Evolutionary conservation across 2,329 filamentous ascomycete genomes (phyloP), one percentile per base, ranked within the genome.

Genomic region (Fusarium sp.): DNA sequence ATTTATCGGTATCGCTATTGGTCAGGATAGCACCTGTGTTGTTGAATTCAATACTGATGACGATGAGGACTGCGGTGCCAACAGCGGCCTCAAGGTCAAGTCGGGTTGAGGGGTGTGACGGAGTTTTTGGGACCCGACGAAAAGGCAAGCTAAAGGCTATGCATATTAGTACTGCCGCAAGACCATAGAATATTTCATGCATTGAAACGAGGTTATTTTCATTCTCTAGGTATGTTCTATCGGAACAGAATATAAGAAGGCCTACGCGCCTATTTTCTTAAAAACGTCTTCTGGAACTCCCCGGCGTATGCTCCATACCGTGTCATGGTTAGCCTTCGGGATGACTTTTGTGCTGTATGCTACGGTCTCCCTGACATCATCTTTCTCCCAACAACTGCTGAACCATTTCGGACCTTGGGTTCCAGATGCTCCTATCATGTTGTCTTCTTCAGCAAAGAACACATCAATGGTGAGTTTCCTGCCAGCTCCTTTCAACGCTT

Each of bases 391-490:
- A 6, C 65, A 69, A 15, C 24, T 21, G 0, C 54, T 45, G 17
- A 69, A 5, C 65, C 60, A 69, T 7, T 50, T 24, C 6, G 54
- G 54, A 0, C 65, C 65, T 2, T 33, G 17, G 4, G 60, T 50
- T 1, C 13, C 22, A 0, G 54, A 53, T 4, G 42, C 60, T 28
- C 65, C 65, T 49, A 69, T 45, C 53, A 65, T 53, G 1, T 45
- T 50, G 19, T 69, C 65, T 15, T 51, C 42, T n/a, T 65, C 65
- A 1, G 54, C 59, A 4, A 61, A 68, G 11, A 61, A 68, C 4
- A 68, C 42, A 26, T 68, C 58, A 3, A 68, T 19, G 1, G 10
- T n/a, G 15, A 68, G 49, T 4, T 17, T 28, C 13, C n/a, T 67
- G 0, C 39, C 26, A 7, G 7, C 45, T 15, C 19, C 19, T 21